phyloP scores from a whole-genome alignment of 2,329 filamentous ascomycete genomes.

The Sclerotinia subarctica region DNA sequence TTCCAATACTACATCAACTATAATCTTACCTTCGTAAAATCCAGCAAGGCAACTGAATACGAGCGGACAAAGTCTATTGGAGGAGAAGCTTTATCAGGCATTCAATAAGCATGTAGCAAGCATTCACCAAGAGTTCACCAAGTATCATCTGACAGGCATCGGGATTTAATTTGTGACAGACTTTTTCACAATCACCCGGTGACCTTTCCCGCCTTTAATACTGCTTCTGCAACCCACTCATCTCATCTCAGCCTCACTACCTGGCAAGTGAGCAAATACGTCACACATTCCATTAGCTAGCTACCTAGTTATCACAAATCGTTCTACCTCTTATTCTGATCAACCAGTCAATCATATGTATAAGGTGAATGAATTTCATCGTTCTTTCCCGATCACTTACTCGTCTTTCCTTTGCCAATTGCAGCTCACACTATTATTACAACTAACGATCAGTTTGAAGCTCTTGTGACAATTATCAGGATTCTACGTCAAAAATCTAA shows the following conservation, averaged over 20 bases:
- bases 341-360: not conserved
- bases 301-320: not conserved
- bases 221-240: not conserved
- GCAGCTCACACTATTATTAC: not conserved
- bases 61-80: not conserved
- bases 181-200: no score
- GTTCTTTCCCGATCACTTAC: not conserved
- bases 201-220: not conserved
- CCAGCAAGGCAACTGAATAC: not conserved
- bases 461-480: not conserved
- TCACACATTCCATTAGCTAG: not conserved
- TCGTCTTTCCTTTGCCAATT: not conserved
- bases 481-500: not conserved
- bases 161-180: not conserved
- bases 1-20: not conserved
- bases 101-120: not conserved
- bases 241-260: constrained; percentile 2
- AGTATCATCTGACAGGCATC: not conserved
- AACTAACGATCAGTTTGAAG: not conserved
- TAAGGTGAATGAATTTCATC: not conserved
- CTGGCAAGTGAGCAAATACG: not conserved
- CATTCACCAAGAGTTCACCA: not conserved
- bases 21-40: not conserved
- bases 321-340: not conserved
- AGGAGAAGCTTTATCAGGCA: not conserved